These are phyloP conservation scores for Dioszegia aurantiaca DNA, from an alignment of 768 basidiomycete genomes.

Conservation along the genomic window DNA sequence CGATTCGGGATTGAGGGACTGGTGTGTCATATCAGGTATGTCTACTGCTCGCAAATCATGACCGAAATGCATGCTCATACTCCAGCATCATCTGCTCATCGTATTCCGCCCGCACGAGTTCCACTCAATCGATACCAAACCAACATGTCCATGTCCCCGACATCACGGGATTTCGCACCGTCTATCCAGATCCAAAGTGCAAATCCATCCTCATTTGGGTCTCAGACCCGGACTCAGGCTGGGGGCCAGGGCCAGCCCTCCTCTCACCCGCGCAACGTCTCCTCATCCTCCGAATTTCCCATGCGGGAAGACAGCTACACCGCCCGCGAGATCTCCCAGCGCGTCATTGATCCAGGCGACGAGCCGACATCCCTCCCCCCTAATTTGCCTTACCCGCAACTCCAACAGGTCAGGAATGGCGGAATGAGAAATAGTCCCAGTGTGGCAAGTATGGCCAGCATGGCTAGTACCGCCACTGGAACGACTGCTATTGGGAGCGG, in stretches of 20 bases:
- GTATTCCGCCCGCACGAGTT: conserved; percentile 13
- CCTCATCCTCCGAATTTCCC: conserved; percentile 41
- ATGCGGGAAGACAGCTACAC: conserved; percentile 45
- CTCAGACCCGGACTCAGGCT: too few relatives aligned
- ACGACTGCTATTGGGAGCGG: neutral
- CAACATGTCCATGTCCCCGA: conserved; percentile 7
- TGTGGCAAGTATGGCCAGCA: conserved; percentile 36
- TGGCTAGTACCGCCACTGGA: conserved; percentile 16
- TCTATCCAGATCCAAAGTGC: conserved; percentile 14
- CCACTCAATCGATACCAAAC: conserved; percentile 4
- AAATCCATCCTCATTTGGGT: conserved; percentile 17
- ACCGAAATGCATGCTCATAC: neutral
- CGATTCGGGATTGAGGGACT: conserved; percentile 44
- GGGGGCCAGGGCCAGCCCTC: too few relatives aligned
- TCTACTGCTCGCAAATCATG: neutral
- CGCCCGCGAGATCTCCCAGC: conserved; percentile 43
- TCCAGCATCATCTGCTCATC: conserved; percentile 13
- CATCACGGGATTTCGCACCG: conserved; percentile 3
- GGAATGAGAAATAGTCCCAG: conserved; percentile 35
- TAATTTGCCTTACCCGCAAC: conserved; percentile 45
- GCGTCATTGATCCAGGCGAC: conserved; percentile 40
- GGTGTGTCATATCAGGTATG: conserved; percentile 43
- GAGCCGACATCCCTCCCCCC: conserved; percentile 39
- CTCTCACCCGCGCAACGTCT: conserved; percentile 32
- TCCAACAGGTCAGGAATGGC: conserved; percentile 26